Evolutionary conservation across 805 yeast species (phyloP), one percentile per base, ranked within the genome.

Genomic region (Maudiozyma serrabonitensis): DNA sequence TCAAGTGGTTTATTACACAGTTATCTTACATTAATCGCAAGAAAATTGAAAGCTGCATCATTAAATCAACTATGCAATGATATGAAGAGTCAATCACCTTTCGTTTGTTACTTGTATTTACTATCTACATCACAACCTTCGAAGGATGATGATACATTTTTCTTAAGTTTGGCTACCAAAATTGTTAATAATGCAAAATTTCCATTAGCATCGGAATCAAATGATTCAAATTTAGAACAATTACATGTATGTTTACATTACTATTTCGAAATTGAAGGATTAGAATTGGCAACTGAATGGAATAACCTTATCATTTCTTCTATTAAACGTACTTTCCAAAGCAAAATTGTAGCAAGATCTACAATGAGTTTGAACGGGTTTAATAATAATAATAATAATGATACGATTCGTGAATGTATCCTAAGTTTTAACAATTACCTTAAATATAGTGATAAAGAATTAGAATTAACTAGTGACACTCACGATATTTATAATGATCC

Each of bases 261-360:
- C 43, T 62, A 58, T 49, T 53, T 64, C 31, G 46, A 61, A 12
- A 47, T 51, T 54, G 23, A 44, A 56, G n/a, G 42, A 49, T 8
- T 43, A 28, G n/a, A 38, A 50, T 37, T 42, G 37, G n/a, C 25
- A 2, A 41, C 49, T 46, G 8, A 47, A 2, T 57, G 68, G 59
- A 52, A 54, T 11, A 51, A 45, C 6, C 62, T 62, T 54, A 61
- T 67, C 16, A 62, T 64, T 11, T 47, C 54, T 4, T 71, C 75
- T 1, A 63, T 75, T 46, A 58, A 64, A 15, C 70, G 67, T 45
- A 75, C 81, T 0, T 78, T 76, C 50, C 81, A 76, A 55, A 75
- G 71, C 39, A 63, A 60, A 21, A 52, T 50, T 6, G 66, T 70
- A 41, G 60, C 64, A 41, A 67, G 57, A 52, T 59, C 63, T 51